Base-by-base conservation (phyloP, 1,284 basidiomycete species). In the Mycena citricolor region DNA sequence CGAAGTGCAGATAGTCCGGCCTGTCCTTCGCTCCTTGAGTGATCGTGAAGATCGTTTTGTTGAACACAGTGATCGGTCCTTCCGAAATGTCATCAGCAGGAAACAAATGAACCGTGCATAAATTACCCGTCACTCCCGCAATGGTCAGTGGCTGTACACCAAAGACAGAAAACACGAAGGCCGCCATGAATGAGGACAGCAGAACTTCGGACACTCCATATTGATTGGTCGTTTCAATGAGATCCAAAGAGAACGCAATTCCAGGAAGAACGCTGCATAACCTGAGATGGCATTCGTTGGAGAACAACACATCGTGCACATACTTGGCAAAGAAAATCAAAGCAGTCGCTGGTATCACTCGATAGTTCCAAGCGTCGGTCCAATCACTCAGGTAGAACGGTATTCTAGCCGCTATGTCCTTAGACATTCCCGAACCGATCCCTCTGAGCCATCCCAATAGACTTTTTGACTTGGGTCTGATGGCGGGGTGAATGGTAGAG, bases 91-190 rank as follows among this genome's bases (percentile, higher is more conserved):
- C 13, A 22, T 25, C 14, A 40, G 39, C 28, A 31, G 21, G 32
- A 39, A 4, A 35, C 13, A 25, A 19, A 32, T 24, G 49, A 14
- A 47, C 72, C 22, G 34, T n/a, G n/a, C n/a, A n/a, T n/a, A n/a
- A n/a, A n/a, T n/a, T n/a, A 82, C 90, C 91, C 14, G 94, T 97
- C 2, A 98, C 92, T 8, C 94, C 94, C 3, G 92, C 91, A 47
- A 97, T 94, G 37, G 90, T 90, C 2, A 97, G 71, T 0, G 94
- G 94, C 61, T 98, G 94, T 7, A 86, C 90, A 3, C 90, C 88
- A 46, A 98, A 84, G 32, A 94, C 65, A 1, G 92, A 86, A 57
- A 97, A 95, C n/a, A 94, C 74, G 59, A 93, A 88, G 0, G 93
- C 88, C 0, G 92, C 90, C 79, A 97, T 86, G 61, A 92, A 92